Conservation (phyloP, 768 basidiomycete genomes). For the Auriculariales sp. region DNA sequence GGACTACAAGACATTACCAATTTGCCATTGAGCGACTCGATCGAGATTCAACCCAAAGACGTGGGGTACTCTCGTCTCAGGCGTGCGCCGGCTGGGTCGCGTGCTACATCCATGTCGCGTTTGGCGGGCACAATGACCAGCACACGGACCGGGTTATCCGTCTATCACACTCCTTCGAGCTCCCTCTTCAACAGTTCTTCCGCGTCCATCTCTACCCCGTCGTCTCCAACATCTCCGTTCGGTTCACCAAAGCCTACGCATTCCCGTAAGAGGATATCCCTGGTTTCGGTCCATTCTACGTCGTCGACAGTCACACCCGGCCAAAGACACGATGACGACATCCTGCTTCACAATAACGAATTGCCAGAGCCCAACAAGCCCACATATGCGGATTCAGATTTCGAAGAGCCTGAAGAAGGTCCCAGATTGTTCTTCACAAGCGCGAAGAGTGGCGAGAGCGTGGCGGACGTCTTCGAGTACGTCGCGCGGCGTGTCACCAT, state of each 20-base stretch:
- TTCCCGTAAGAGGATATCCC: constrained; percentile 2
- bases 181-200: constrained; percentile 48
- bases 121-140: constrained; percentile 39
- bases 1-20: background rate
- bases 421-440: constrained; percentile 62
- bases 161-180: constrained; percentile 69
- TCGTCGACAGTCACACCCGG: constrained; percentile 7
- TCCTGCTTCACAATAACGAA: constrained; percentile 7
- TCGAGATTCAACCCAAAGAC: constrained; percentile 15
- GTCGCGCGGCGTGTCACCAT: constrained; percentile 46
- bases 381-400: constrained; percentile 4
- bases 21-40: constrained; percentile 13
- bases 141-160: constrained; percentile 39
- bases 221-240: constrained; percentile 20
- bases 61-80: background rate
- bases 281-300: constrained; percentile 7
- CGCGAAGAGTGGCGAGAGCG: constrained; percentile 65
- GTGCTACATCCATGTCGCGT: constrained; percentile 31
- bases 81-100: constrained; percentile 18
- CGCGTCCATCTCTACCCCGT: constrained; percentile 25
- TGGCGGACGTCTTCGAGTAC: constrained; percentile 63
- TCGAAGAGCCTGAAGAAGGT: constrained; percentile 24
- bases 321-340: background rate
- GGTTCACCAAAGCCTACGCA: constrained; percentile 8
- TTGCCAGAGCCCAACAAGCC: constrained; percentile 7